phyloP scores from a whole-genome alignment of 2,329 filamentous ascomycete species.

The Drechslerella coelobrocha region DNA sequence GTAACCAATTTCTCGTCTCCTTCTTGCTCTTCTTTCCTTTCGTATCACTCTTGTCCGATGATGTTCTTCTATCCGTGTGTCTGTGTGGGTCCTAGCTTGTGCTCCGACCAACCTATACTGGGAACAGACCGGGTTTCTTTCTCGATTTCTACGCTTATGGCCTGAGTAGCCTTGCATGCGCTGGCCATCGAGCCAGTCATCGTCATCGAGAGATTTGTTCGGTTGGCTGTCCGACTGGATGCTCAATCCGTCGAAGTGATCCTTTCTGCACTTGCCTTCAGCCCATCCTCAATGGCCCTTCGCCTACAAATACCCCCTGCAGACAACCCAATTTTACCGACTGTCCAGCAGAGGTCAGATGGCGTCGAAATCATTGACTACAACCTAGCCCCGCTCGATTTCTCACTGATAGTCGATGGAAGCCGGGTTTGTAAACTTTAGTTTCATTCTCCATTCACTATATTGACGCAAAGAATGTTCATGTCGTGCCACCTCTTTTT shows the following conservation, averaged over 20 bases:
- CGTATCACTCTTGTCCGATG: slow-evolving; percentile 4
- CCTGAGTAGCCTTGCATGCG: slow-evolving; percentile 32
- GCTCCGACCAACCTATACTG: slow-evolving; percentile 17
- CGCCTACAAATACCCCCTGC: slow-evolving; percentile 50
- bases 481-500: slow-evolving; percentile 21
- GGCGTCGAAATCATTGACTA: slow-evolving; percentile 44
- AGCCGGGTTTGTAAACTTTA: slow-evolving; percentile 23
- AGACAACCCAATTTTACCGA: slow-evolving; percentile 49
- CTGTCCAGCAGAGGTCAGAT: slow-evolving; percentile 43
- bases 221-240: neutral
- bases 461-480: slow-evolving; percentile 14
- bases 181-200: slow-evolving; percentile 5
- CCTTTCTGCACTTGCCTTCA: slow-evolving; percentile 11
- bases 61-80: slow-evolving; percentile 16
- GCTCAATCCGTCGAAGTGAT: slow-evolving; percentile 19
- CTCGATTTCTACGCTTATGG: slow-evolving; percentile 48
- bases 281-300: slow-evolving; percentile 44
- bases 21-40: slow-evolving; percentile 1
- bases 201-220: neutral
- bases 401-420: slow-evolving; percentile 28
- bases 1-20: slow-evolving; percentile 21
- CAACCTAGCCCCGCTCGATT: slow-evolving; percentile 46
- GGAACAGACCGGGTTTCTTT: slow-evolving; percentile 22
- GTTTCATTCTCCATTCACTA: slow-evolving; percentile 18
- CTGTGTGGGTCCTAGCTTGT: slow-evolving; percentile 12